Percentiles rank a stretch among this genome's conserved stretches.
phyloP scores from a whole-genome alignment of 805 yeast genomes.

The Schizosaccharomyces osmophilus region DNA sequence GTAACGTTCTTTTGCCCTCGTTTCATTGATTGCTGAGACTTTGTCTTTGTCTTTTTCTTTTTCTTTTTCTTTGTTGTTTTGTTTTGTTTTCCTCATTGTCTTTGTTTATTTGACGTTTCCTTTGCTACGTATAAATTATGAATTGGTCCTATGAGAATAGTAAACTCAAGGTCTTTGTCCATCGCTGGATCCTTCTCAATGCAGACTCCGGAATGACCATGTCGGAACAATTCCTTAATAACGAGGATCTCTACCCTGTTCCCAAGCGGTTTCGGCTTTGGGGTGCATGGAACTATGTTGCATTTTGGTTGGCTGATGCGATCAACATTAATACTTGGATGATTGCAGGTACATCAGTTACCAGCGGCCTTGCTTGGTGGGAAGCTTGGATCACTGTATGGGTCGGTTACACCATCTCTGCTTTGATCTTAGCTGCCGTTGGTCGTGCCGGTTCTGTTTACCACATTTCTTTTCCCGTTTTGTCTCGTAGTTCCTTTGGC shows the following conservation, averaged over 20 bases:
- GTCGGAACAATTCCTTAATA: background rate
- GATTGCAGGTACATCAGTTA: constrained; percentile 68
- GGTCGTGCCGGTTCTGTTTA: constrained; percentile 48
- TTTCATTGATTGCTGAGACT: too few species aligned
- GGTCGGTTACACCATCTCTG: constrained; percentile 55
- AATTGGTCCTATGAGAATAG: too few species aligned
- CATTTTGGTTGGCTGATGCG: constrained; percentile 74
- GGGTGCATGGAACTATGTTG: constrained; percentile 26
- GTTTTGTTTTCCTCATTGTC: too few species aligned
- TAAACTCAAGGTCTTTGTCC: too few species aligned
- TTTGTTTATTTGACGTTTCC: too few species aligned
- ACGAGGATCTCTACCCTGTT: background rate
- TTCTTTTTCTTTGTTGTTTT: too few species aligned
- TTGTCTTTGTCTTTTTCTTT: too few species aligned
- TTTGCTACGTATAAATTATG: too few species aligned
- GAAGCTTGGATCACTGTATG: constrained; percentile 74
- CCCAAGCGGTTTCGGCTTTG: background rate
- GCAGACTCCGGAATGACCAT: background rate
- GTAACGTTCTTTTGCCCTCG: too few species aligned
- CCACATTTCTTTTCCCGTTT: constrained; percentile 67
- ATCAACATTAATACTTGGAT: constrained; percentile 80
- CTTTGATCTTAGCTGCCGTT: constrained; percentile 33
- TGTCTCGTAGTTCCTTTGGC: constrained; percentile 64
- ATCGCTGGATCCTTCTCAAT: too few species aligned
- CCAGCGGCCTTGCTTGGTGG: constrained; percentile 70